Base-by-base conservation (phyloP, 768 basidiomycete species). In the Podaxis sp. region DNA sequence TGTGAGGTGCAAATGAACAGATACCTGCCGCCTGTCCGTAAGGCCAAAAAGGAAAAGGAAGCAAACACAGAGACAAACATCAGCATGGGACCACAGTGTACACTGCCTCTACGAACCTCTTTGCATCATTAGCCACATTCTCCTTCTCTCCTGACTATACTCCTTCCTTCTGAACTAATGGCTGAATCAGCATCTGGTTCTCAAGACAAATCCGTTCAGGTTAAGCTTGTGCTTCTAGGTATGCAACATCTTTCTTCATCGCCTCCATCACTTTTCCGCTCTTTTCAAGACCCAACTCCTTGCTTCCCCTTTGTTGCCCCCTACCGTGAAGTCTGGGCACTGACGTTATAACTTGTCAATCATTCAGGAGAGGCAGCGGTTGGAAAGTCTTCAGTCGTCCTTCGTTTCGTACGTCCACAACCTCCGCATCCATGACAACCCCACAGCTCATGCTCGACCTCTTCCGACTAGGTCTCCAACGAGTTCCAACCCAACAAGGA, bases 401-500 rank as follows among this genome's bases (percentile, higher is more conserved):
- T 98, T 64, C 89, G 96, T 75, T 99, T 99, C 76, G 95, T 97
- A 75, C 68, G 91, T 67, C 39, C 51, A 57, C 52, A 80, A 46
- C 26, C 53, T 40, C 48, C 55, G 36, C 15, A 33, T 13, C 56
- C 56, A 38, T 54, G 22, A 28, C 19, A 55, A 26, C 12, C 42
- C 51, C 44, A 57, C 52, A 56, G 63, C 68, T 66, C 54, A 51
- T 60, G 67, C 51, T 68, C 11, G 26, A 49, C 65, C 30, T 68
- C 53, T 28, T 61, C 38, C 44, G 56, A 63, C 44, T 62, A 95
- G 93, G 93, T 95, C 58, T 91, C 91, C 73, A 95, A 99, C 79
- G 96, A 99, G 75, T 99, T 99, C 76, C 96, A 98, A 76, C 88
- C 93, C 64, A 98, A 99, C 84, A 99, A 98, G 76, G 95, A 97